These are phyloP conservation scores for Sarocladium kiliense DNA, from an alignment of 2,329 filamentous ascomycete genomes.

Conservation along the genomic window DNA sequence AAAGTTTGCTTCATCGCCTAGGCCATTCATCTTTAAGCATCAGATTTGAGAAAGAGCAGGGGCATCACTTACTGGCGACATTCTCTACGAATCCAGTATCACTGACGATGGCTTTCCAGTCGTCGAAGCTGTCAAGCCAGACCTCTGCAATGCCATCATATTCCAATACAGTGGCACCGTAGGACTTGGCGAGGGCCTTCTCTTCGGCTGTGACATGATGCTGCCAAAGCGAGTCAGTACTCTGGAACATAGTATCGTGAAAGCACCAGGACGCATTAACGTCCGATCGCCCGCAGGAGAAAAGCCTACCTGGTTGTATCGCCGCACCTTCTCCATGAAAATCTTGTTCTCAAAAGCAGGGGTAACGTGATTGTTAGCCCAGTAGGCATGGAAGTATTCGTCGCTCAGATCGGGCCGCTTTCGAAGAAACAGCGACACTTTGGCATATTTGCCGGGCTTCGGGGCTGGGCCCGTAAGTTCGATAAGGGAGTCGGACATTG, in stretches of 20 bases:
- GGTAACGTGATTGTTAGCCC: conserved; percentile 21
- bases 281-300: no score
- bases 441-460: conserved; percentile 15
- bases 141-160: conserved; percentile 8
- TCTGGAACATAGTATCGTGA: no score
- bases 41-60: background rate
- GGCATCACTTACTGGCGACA: background rate
- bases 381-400: conserved; percentile 24
- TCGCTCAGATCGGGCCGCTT: conserved; percentile 22
- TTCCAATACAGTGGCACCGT: background rate
- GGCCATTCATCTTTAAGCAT: no score
- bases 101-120: background rate
- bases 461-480: conserved; percentile 10
- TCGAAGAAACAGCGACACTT: conserved; percentile 20
- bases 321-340: conserved; percentile 16
- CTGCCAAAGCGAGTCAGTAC: background rate
- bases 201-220: conserved; percentile 5
- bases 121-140: conserved; percentile 7
- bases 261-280: no score
- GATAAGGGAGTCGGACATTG: background rate
- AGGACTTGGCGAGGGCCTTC: background rate
- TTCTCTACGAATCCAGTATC: background rate
- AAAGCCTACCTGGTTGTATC: conserved; percentile 6
- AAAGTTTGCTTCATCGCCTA: conserved; percentile 1
- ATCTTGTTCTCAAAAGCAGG: conserved; percentile 18